Base-by-base conservation (phyloP, 176 grass and related monocot genomes). In the Oryza officinalis region DNA sequence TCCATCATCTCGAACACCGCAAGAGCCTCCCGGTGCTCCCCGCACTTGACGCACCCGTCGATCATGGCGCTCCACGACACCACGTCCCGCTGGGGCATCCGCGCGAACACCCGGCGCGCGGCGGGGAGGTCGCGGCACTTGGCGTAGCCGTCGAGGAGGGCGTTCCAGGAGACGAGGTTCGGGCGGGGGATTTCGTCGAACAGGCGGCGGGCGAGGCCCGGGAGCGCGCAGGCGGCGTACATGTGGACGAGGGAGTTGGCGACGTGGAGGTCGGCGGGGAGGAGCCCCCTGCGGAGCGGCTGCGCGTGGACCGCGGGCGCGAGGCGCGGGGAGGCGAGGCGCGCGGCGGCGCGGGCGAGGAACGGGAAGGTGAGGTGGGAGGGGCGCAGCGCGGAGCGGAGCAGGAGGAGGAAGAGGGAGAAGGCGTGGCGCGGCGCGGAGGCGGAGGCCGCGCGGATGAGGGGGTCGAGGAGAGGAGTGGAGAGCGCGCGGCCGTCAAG, bases 41-140 rank as follows among this genome's bases (percentile, higher is more conserved):
- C 87, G 11, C 75, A 91, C 70, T 94, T 92, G 54, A 94, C 85
- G 6, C 80, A 94, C 3, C 90, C 85, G 10, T 94, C 87, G 4
- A 94, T 94, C 83, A 91, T 89, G 6, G 89, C 89, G 17, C 92
- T 91, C 86, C 92, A 94, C 4, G 89, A 92, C n/a, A 94, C 85
- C 4, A 94, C 87, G 3, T 92, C 90, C 60, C 87, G 28, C 61
- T 59, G 71, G 8, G 85, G 93, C 93, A 94, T 94, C 65, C 7
- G 25, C 5, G 43, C 66, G 18, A 92, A 95, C 49, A 85, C 75
- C 13, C 15, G 11, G 3, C 85, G 75, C 4, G 93, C 87, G 6
- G 85, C 67, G 0, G 23, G 59, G 69, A 95, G 83, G 37, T 92
- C 87, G 8, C 69, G 75, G 80, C 90, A 92, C 71, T 95, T 95